phyloP scores from a whole-genome alignment of 225 moss, liverwort and hornwort genomes.

The Sphagnum contortum region DNA sequence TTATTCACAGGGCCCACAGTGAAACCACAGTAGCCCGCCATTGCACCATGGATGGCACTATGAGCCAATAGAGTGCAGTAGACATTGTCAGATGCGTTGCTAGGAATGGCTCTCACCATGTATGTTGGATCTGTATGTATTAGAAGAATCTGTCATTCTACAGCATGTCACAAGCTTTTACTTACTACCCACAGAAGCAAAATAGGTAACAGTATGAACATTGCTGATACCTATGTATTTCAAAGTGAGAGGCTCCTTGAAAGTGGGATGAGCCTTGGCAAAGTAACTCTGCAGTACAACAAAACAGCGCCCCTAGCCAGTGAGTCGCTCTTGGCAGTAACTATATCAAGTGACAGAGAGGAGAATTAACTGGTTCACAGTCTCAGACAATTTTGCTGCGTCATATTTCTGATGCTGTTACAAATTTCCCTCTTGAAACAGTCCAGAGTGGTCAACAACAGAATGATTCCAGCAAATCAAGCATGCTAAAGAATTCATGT shows the following conservation, averaged over 20 bases:
- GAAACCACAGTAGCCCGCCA: conserved; percentile 56
- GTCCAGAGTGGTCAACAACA: too few species aligned
- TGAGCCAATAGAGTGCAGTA: conserved; percentile 57
- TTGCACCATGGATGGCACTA: conserved; percentile 57
- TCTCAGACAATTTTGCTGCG: too few species aligned
- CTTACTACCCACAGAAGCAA: too few species aligned
- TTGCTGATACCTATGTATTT: conserved; percentile 45
- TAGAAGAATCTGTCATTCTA: too few species aligned
- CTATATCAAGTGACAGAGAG: too few species aligned
- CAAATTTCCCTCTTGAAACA: too few species aligned
- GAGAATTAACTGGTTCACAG: too few species aligned
- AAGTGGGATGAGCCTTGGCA: neutral
- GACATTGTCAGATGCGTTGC: conserved; percentile 51
- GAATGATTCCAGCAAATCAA: too few species aligned
- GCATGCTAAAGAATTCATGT: too few species aligned
- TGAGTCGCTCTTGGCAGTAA: too few species aligned
- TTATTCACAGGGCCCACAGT: conserved; percentile 58
- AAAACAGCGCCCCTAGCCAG: neutral
- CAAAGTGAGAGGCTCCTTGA: conserved; percentile 29
- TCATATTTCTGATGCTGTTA: too few species aligned
- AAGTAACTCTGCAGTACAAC: conserved; percentile 23
- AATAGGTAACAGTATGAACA: neutral
- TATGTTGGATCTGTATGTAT: conserved; percentile 28
- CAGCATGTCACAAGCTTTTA: too few species aligned
- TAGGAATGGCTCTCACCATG: conserved; percentile 52